A percentile compares a stretch with the other conserved stretches of the same genome.
phyloP scores from a whole-genome alignment of 169 alveolate genomes.

The Plasmodium vinckei region DNA sequence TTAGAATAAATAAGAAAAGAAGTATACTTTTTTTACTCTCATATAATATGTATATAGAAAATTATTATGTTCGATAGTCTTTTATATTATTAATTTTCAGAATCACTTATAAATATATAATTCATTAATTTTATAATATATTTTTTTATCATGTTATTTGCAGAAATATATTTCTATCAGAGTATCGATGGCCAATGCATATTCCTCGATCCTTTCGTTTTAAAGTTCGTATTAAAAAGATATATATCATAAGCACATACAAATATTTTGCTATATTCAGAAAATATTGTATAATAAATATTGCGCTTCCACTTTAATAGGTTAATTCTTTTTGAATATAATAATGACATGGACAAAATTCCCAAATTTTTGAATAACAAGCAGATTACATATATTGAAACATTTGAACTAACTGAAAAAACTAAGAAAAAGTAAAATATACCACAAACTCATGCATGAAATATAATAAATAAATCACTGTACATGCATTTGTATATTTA shows the following conservation, averaged over 20 bases:
- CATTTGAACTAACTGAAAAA: slow-evolving; percentile 63
- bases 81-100: too few relatives aligned
- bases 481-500: not conserved
- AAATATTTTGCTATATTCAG: not conserved
- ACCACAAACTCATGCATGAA: not conserved
- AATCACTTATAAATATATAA: too few relatives aligned
- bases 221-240: slow-evolving; percentile 16
- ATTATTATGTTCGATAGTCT: too few relatives aligned
- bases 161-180: slow-evolving; percentile 65
- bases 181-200: slow-evolving; percentile 69
- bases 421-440: slow-evolving; percentile 37
- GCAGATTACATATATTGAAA: slow-evolving; percentile 51
- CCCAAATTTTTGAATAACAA: slow-evolving; percentile 53
- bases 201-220: slow-evolving; percentile 62
- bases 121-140: too few relatives aligned
- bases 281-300: not conserved
- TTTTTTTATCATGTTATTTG: not conserved
- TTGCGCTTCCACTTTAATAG: slow-evolving; percentile 7
- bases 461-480: not conserved
- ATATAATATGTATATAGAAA: too few relatives aligned
- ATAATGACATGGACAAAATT: slow-evolving; percentile 33
- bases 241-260: not conserved
- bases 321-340: slow-evolving; percentile 45
- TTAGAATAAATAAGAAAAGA: not conserved
- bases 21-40: too few relatives aligned